Percentiles rank a stretch among this genome's conserved stretches.
Conservation (phyloP, 2,329 filamentous ascomycete species). For the Beauveria brongniartii region DNA sequence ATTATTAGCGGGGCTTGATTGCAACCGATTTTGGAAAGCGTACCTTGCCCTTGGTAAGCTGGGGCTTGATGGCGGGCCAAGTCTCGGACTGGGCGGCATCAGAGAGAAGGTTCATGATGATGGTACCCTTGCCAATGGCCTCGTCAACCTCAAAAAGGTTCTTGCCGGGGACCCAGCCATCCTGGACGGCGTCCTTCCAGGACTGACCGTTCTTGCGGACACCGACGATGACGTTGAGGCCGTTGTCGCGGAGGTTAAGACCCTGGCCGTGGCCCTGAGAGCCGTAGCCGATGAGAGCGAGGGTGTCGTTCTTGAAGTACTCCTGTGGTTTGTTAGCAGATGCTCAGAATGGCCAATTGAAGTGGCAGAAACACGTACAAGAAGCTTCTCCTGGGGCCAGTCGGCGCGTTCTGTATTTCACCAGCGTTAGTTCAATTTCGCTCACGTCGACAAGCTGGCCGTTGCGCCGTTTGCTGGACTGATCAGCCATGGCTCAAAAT, state of each 20-base stretch:
- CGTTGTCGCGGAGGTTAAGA: conserved; percentile 99
- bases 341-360: conserved; percentile 3
- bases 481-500: not conserved
- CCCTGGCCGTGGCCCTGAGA: conserved; percentile 98
- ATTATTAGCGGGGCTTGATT: not conserved
- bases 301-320: conserved; percentile 99
- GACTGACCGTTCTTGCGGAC: conserved; percentile 97
- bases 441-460: not conserved
- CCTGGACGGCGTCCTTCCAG: conserved; percentile 94
- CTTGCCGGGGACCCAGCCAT: conserved; percentile 97
- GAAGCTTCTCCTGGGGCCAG: conserved; percentile 97
- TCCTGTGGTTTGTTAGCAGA: conserved; percentile 47
- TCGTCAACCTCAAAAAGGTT: conserved; percentile 98
- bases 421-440: conserved; percentile 18
- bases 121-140: conserved; percentile 86
- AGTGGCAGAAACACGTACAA: conserved; percentile 41
- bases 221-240: conserved; percentile 97
- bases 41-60: conserved; percentile 97
- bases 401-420: conserved; percentile 74
- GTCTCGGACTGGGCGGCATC: conserved; percentile 98
- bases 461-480: not conserved
- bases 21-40: not conserved
- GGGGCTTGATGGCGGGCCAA: conserved; percentile 96
- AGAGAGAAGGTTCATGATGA: conserved; percentile 98
- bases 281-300: conserved; percentile 96